phyloP scores from a whole-genome alignment of 192 early-diverging fungal species.

The Coemansia sp. region DNA sequence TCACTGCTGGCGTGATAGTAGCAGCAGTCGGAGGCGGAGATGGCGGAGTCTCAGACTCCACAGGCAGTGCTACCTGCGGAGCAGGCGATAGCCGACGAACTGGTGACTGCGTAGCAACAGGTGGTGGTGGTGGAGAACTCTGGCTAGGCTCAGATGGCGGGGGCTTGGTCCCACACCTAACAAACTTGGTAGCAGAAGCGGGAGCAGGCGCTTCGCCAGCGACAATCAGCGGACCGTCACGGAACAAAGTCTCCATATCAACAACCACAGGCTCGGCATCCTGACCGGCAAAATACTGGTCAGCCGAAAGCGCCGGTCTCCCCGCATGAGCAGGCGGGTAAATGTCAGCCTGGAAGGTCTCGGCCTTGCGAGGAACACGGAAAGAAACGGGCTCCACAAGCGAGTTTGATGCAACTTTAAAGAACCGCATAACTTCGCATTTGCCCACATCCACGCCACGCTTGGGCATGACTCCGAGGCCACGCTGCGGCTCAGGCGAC shows the following conservation, averaged over 20 bases:
- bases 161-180: constrained; percentile 4
- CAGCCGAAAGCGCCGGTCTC: constrained; percentile 82
- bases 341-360: constrained; percentile 95
- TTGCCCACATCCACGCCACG: constrained; percentile 83
- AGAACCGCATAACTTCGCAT: constrained; percentile 91
- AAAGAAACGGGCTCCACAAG: constrained; percentile 96
- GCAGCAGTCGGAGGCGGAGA: constrained; percentile 11
- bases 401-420: constrained; percentile 83
- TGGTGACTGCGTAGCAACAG: constrained; percentile 15
- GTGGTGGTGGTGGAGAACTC: background rate
- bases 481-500: constrained; percentile 90
- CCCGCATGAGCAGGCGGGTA: constrained; percentile 87
- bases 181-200: background rate
- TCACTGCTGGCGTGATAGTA: constrained; percentile 12
- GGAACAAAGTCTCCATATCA: constrained; percentile 38
- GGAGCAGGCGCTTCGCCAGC: constrained; percentile 17
- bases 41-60: constrained; percentile 1
- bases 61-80: constrained; percentile 1
- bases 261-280: constrained; percentile 69
- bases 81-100: background rate
- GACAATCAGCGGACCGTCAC: constrained; percentile 36
- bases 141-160: background rate
- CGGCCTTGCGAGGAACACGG: constrained; percentile 92
- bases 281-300: constrained; percentile 92
- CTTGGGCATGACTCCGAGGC: constrained; percentile 92